Evolutionary conservation across 306 rosid genomes (phyloP), one percentile per base, ranked within the genome.

Genomic region (Vigna reflexopilosa): DNA sequence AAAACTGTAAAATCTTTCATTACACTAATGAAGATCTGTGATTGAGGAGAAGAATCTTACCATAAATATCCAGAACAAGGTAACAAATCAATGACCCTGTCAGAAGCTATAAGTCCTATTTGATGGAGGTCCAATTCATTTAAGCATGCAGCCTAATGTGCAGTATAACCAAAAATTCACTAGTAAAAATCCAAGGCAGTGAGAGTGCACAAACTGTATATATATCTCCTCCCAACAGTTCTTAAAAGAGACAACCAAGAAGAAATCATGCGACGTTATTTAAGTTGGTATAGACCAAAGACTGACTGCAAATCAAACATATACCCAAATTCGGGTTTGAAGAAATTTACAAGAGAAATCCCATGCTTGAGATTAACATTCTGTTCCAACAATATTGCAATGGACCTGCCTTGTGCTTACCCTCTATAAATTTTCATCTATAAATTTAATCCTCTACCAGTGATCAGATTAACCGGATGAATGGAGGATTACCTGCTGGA

Each of bases 181-280:
- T 54, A 8, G 16, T n/a, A 30, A 64, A n/a, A 36, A 32, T 56
- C 19, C 66, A 32, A 77, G 42, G 72, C 26, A 16, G 61, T 17
- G 26, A 56, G 62, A 28, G 70, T 36, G 79, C 70, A 65, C 59
- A 50, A 64, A 75, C 77, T 74, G 80, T 70, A 78, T 83, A 85
- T 84, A 85, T 84, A 88, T 89, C 75, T 19, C 51, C 32, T 40
- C 71, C 69, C 55, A 86, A 49, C 34, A 72, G 52, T 72, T 72
- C 70, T 76, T 57, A 34, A 76, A 62, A 79, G 80, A 75, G 77
- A 76, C 47, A 48, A 74, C 80, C 87, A 77, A 78, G 87, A 86
- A 88, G 85, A 88, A 91, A 91, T 84, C 91, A 87, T 87, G 82
- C 88, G 83, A 80, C 88, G 83, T 88, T 90, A 89, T 89, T 93